A percentile compares a stretch with the other conserved stretches of the same genome.
phyloP scores from a whole-genome alignment of 129 eudicot species.

The Chrysanthemum makinoi region DNA sequence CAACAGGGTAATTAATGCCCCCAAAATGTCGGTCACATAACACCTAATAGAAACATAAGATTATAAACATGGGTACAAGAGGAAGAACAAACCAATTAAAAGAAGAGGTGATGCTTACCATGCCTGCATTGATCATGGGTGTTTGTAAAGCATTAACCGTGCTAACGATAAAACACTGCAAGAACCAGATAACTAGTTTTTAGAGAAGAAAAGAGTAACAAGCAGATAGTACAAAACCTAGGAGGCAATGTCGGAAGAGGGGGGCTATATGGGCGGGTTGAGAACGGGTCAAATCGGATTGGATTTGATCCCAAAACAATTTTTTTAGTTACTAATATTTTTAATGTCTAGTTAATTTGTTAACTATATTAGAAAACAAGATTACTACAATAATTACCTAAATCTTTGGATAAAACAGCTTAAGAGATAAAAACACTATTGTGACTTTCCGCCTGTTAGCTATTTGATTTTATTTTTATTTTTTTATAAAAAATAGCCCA shows the following conservation, averaged over 20 bases:
- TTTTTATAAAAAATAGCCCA: neutral
- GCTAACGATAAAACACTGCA: constrained; percentile 98
- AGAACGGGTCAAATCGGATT: constrained; percentile 2
- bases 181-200: constrained; percentile 8
- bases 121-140: constrained; percentile 98
- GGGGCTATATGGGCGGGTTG: neutral
- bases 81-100: constrained; percentile 21
- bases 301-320: neutral
- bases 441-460: neutral
- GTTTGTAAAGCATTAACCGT: constrained; percentile 89
- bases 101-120: constrained; percentile 53
- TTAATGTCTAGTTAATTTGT: neutral
- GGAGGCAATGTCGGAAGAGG: neutral
- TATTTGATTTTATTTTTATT: neutral
- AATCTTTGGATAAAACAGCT: neutral
- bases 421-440: neutral
- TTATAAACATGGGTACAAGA: constrained; percentile 18
- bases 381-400: neutral
- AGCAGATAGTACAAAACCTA: constrained; percentile 6
- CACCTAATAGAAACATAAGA: constrained; percentile 50
- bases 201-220: neutral
- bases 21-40: constrained; percentile 97
- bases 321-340: neutral
- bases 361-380: neutral
- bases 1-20: constrained; percentile 98